Base-by-base conservation (phyloP, 2,329 filamentous ascomycete species). In the Piedraia hortae region DNA sequence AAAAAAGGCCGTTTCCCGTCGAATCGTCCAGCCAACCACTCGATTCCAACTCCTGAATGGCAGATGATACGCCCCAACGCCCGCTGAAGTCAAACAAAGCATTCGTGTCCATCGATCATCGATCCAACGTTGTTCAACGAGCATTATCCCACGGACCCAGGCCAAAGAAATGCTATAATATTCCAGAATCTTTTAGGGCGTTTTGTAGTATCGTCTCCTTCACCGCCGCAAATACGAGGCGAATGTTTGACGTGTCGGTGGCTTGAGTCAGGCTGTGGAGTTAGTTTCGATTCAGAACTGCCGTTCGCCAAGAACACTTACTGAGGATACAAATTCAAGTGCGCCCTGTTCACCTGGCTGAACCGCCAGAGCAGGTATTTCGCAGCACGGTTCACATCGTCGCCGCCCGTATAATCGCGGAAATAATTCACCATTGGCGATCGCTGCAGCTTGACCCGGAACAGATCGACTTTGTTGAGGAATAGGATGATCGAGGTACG, bases 161-260 rank as follows among this genome's bases (percentile, higher is more conserved):
- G 16, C 16, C 16, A 17, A 2, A 10, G 11, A 12, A 9, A 8
- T 17, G 10, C 20, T 20, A 56, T 36, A 97, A 63, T 46, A 97
- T 93, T 34, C 85, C 85, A 11, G 85, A 93, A 47, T 97, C 85
- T 51, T 89, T 91, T 35, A 97, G 61, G 21, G 85, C 85, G 45
- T 97, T 97, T 48, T 93, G 89, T 34, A 97, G 53, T 39, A 97
- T 97, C 15, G 85, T 97, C 51, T 97, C 85, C 47, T 97, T 97
- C 28, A 97, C 85, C 5, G 85, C 85, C 15, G 82, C 85, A 48
- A 97, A 97, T 21, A 97, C 85, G 16, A 97, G 61, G 32, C 85
- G 74, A 39, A 97, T 91, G 42, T 97, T 97, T 23, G 80, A 91
- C 3, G 85, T 97, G 45, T 97, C 85, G 31, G 85, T 97, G 20